Base-by-base conservation (phyloP, 2,329 filamentous ascomycete species). In the Monosporascus sp. region DNA sequence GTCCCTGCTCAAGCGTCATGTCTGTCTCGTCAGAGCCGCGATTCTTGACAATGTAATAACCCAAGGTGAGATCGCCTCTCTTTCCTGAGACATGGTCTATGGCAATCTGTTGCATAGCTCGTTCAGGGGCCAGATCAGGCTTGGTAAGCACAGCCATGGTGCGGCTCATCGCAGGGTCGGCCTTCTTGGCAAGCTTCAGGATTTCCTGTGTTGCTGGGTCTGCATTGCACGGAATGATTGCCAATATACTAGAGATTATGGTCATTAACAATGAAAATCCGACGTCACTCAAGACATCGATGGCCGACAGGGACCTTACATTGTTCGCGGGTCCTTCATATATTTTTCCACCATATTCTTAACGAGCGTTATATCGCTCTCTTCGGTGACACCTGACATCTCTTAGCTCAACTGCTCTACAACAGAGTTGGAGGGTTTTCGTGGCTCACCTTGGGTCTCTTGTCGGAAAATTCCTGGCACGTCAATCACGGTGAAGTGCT, bases 401-500 rank as follows among this genome's bases (percentile, higher is more conserved):
- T 3, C 38, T 50, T 25, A 48, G 49, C 42, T 54, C 14, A 56
- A 25, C 6, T 45, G 14, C n/a, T 17, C 48, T 11, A 20, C 3
- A 7, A 25, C 3, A 5, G 15, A 18, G 36, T 5, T 22, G 9
- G 3, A 47, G 7, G 9, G 60, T 58, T 50, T 24, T 25, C 18
- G 8, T 14, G n/a, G 27, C 69, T 55, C 18, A 62, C 69, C 70
- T 48, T 64, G 56, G 0, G 69, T 73, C 4, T 71, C 56, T 1
- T 63, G 62, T 6, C 73, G 69, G 52, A 81, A 80, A n/a, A 81
- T 76, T 0, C 78, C 79, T 0, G 78, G 78, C 0, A 82, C 76
- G 18, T 82, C 79, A 5, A 81, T 81, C 6, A 82, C 68, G 0
- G 78, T 82, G 6, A 81, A 67, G 17, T 79, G 73, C 3, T 74